Evolutionary conservation across 1,139 yeast species (phyloP).

Genomic region (Yamadazyma epiphylla): DNA sequence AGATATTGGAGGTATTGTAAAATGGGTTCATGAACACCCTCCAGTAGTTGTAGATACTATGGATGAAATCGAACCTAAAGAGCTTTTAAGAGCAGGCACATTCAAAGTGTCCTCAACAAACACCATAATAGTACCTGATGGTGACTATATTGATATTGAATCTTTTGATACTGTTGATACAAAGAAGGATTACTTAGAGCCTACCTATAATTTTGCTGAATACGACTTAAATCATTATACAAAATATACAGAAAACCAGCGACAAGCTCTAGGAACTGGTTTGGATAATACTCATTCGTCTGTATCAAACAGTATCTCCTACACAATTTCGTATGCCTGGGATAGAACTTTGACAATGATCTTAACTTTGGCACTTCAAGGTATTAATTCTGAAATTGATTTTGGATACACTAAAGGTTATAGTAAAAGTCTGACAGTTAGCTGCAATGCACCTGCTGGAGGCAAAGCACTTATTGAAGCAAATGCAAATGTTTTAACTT

Average conservation of each 20-base stretch:
- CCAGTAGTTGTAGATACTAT: slow-evolving; percentile 9
- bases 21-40: not conserved
- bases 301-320: slow-evolving; percentile 8
- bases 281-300: slow-evolving; percentile 12
- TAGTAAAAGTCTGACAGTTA: slow-evolving; percentile 3
- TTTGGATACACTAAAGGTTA: slow-evolving; percentile 6
- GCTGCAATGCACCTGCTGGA: slow-evolving; percentile 12
- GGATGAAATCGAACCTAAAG: slow-evolving; percentile 12
- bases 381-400: slow-evolving; percentile 4
- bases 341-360: slow-evolving; percentile 6
- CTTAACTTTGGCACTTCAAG: slow-evolving; percentile 2
- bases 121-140: slow-evolving; percentile 16
- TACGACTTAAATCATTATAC: slow-evolving; percentile 7
- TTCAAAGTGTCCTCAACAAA: slow-evolving; percentile 11
- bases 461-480: slow-evolving; percentile 5
- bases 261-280: slow-evolving; percentile 12
- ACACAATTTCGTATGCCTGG: slow-evolving; percentile 5
- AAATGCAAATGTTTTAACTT: slow-evolving; percentile 3
- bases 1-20: not conserved
- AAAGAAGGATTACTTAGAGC: slow-evolving; percentile 2
- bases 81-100: slow-evolving; percentile 14
- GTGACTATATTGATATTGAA: slow-evolving; percentile 10
- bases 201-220: slow-evolving; percentile 8
- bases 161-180: slow-evolving; percentile 9
- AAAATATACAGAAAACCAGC: slow-evolving; percentile 1